Base-by-base conservation (phyloP, 2,329 filamentous ascomycete species). In the Penicillium griseofulvum region DNA sequence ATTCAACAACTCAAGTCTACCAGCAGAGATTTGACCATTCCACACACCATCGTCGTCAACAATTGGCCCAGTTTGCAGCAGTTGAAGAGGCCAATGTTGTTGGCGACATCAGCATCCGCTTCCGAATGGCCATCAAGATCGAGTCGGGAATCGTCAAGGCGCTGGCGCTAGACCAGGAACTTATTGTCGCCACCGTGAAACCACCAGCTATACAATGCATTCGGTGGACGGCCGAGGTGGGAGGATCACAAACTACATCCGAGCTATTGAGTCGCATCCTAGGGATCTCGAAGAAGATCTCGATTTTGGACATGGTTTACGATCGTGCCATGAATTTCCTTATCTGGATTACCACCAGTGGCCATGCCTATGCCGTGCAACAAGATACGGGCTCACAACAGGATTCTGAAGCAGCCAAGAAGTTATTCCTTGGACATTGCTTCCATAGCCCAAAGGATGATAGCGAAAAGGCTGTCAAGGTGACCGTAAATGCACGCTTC, bases 201-300 rank as follows among this genome's bases (percentile, higher is more conserved):
- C 94, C 94, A 4, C 87, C 92, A 0, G 93, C 94, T n/a, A 86
- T 97, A 16, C 94, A 99, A 73, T 97, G 92, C 74, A 97, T 99
- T 64, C 86, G 89, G 55, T 99, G 94, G 94, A 89, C 88, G 0
- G 89, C 92, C 1, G 92, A 96, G 70, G 87, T 82, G 61, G 83
- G 81, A 33, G 89, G 90, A 19, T 88, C 83, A 58, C 93, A 97
- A 74, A 97, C 92, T 3, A 91, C 86, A 63, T 97, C 94, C 0
- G 92, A 97, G 73, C 81, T 97, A 8, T 78, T 97, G 58, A 92
- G 87, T 67, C 88, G 89, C 51, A 96, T 97, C 86, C 77, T 83
- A 45, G 96, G 91, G 87, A 76, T 97, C 22, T 85, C 87, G 49
- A 92, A 90, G 72, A 93, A 89, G 72, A 81, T 83, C 1, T 84